Evolutionary conservation across 1,284 basidiomycete genomes (phyloP).

Genomic region (Cryptococcus sp.): DNA sequence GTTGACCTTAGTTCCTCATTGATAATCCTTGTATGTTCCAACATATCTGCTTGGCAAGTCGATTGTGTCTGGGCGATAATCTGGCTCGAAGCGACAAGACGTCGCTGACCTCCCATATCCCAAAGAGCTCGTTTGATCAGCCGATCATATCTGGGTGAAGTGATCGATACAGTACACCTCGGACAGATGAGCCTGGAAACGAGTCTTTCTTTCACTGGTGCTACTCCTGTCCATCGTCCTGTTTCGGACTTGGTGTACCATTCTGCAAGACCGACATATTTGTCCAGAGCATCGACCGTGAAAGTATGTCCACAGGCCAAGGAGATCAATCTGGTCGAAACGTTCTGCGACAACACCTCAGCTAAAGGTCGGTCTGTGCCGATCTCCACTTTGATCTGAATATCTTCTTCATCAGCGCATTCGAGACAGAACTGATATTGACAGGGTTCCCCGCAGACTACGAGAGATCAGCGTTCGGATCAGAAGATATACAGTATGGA

Average conservation of each 20-base stretch:
- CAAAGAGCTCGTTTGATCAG: constrained; percentile 59
- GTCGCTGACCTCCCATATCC: constrained; percentile 56
- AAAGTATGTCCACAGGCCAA: constrained; percentile 63
- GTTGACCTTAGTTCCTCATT: not conserved
- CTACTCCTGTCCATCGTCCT: constrained; percentile 51
- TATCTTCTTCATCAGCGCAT: constrained; percentile 52
- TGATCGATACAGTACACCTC: constrained; percentile 59
- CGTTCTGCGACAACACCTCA: constrained; percentile 50
- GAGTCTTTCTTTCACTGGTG: constrained; percentile 42
- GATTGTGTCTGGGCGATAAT: too few relatives aligned
- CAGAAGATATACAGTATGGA: not conserved
- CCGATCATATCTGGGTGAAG: constrained; percentile 57
- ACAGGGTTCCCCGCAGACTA: constrained; percentile 68
- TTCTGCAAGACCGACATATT: constrained; percentile 53
- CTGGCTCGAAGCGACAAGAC: too few relatives aligned
- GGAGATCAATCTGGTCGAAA: constrained; percentile 56
- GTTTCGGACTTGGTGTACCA: constrained; percentile 52
- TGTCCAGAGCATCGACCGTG: constrained; percentile 67
- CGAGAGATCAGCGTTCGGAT: not conserved
- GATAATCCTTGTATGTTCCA: constrained; percentile 52
- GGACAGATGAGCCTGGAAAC: constrained; percentile 52
- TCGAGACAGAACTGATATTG: constrained; percentile 54
- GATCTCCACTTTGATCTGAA: constrained; percentile 56
- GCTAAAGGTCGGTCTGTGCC: constrained; percentile 55
- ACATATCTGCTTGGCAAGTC: constrained; percentile 9